Conservation (phyloP, 768 basidiomycete species). For the Lactifluus piperatus region DNA sequence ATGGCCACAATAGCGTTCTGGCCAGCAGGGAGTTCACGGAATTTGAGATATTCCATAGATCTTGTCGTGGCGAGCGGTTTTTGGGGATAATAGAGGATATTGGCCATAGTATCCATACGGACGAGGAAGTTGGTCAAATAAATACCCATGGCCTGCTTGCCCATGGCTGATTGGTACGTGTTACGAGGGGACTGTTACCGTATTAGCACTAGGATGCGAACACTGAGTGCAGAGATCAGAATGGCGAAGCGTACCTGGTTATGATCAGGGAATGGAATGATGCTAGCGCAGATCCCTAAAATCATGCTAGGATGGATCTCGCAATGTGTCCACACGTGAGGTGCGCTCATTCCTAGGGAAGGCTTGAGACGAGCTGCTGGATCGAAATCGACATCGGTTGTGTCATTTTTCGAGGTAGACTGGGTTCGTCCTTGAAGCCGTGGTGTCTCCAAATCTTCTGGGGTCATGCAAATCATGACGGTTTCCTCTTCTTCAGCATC, state of each 20-base stretch:
- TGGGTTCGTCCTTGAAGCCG: slow-evolving; percentile 45
- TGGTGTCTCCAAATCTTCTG: slow-evolving; percentile 87
- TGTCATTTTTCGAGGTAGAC: slow-evolving; percentile 43
- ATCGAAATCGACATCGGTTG: slow-evolving; percentile 59
- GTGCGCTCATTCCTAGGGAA: slow-evolving; percentile 46
- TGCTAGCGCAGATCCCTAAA: slow-evolving; percentile 94
- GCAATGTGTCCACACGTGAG: slow-evolving; percentile 94
- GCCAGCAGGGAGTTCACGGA: slow-evolving; percentile 97
- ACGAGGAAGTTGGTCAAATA: slow-evolving; percentile 97
- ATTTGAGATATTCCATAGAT: slow-evolving; percentile 98
- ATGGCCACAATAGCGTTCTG: slow-evolving; percentile 99
- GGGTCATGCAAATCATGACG: slow-evolving; percentile 99
- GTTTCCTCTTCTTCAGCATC: slow-evolving; percentile 99
- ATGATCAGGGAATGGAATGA: slow-evolving; percentile 99
- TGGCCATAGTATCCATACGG: slow-evolving; percentile 99
- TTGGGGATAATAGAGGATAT: slow-evolving; percentile 98
- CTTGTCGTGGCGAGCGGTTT: slow-evolving; percentile 98
- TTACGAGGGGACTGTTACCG: slow-evolving; percentile 90
- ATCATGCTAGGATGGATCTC: slow-evolving; percentile 99
- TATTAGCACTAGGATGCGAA: background rate
- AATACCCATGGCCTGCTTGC: slow-evolving; percentile 99
- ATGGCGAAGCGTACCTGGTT: slow-evolving; percentile 67
- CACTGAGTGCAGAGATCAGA: background rate
- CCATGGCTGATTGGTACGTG: slow-evolving; percentile 99
- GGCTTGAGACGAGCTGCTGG: slow-evolving; percentile 85